phyloP scores from a whole-genome alignment of 306 rosid species.

The Dalbergia cultrata region DNA sequence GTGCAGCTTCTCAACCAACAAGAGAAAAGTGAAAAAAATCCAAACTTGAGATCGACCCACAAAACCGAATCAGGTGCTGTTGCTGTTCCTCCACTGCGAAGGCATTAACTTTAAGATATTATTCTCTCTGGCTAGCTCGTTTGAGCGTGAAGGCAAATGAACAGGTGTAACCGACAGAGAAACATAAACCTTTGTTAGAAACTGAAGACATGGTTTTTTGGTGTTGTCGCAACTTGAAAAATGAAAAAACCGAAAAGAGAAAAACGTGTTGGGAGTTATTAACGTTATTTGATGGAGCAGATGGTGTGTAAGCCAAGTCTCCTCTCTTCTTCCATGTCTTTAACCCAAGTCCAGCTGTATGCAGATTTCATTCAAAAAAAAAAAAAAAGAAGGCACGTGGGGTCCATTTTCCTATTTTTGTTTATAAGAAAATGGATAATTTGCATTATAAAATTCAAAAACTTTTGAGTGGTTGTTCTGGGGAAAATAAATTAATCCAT shows the following conservation, averaged over 20 bases:
- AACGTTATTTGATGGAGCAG: constrained; percentile 28
- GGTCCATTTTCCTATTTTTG: constrained; percentile 43
- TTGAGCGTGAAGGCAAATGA: constrained; percentile 31
- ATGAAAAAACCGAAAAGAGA: neutral
- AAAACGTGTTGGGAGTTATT: neutral
- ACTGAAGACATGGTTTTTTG: constrained; percentile 33
- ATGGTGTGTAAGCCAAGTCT: constrained; percentile 41
- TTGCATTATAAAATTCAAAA: neutral
- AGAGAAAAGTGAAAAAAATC: constrained; percentile 39
- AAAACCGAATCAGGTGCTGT: constrained; percentile 42
- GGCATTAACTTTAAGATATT: constrained; percentile 34
- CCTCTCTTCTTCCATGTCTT: constrained; percentile 7
- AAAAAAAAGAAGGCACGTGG: constrained; percentile 26
- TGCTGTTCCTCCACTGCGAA: constrained; percentile 27
- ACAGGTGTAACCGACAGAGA: constrained; percentile 37
- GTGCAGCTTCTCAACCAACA: constrained; percentile 34
- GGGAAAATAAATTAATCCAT: neutral
- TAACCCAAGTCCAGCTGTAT: constrained; percentile 48
- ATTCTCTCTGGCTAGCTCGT: constrained; percentile 34
- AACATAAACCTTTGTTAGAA: constrained; percentile 41
- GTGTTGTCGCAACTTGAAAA: constrained; percentile 36
- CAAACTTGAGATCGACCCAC: constrained; percentile 57
- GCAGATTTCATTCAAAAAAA: constrained; percentile 39
- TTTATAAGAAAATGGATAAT: neutral
- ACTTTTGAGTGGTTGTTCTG: neutral